Base-by-base conservation (phyloP, 208 protist genomes). In the Leishmania lainsoni region DNA sequence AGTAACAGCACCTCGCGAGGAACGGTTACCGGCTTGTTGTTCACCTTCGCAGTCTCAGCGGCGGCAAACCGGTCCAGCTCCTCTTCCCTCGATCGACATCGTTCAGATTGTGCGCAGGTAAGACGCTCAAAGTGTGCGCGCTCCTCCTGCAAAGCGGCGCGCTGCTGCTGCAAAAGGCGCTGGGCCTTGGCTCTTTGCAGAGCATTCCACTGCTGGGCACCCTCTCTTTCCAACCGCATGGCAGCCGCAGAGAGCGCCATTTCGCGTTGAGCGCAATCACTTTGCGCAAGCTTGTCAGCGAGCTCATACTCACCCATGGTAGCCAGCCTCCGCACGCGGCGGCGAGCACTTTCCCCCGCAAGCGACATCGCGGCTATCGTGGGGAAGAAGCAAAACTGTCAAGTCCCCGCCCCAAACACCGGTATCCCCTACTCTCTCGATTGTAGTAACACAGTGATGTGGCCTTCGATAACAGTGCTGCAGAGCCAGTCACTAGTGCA, bases 201-300 rank as follows among this genome's bases (percentile, higher is more conserved):
- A 5, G 86, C 69, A 66, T 88, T 87, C 85, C 86, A 90, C 78
- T 95, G 83, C 20, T 82, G 65, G n/a, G 88, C 86, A 58, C 90
- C 90, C n/a, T 89, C 89, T 61, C 86, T 83, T 12, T 87, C 75
- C 54, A 95, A 75, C n/a, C 82, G 74, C 65, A 76, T 75, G n/a
- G 75, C 69, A 22, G 84, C 81, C 22, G 32, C 56, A 29, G 73
- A n/a, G 10, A 79, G 32, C 3, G 80, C 49, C 12, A 74, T 76
- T 70, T 84, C 45, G 9, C 83, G 70, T 42, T 22, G 68, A 22
- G 75, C 81, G 3, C 70, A 51, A 32, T 81, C 85, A 5, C 32
- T 59, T 49, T 87, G 70, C 32, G 85, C 76, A 26, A 81, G 78
- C 29, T 63, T 32, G 17, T 84, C 85, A 5, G 88, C 86, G 4